A percentile compares a stretch with the other conserved stretches of the same genome.
Conservation (phyloP, 2,329 filamentous ascomycete species). For the Exophiala spinifera region DNA sequence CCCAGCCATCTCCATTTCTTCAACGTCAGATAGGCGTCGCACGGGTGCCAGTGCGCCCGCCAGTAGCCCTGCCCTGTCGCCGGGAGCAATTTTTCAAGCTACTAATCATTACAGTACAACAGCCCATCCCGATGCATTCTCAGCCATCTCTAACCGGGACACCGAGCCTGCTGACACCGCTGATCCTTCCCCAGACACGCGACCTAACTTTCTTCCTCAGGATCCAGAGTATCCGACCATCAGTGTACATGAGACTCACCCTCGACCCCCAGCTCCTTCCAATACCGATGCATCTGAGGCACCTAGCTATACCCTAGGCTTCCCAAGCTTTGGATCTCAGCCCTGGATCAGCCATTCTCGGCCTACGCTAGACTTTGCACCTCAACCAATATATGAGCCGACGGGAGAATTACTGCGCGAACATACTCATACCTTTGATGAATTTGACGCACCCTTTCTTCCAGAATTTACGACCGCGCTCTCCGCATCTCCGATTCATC, state of each 20-base stretch:
- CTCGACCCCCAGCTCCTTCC: conserved; percentile 16
- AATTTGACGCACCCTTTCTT: conserved; percentile 23
- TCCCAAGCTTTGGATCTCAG: conserved; percentile 23
- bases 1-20: conserved; percentile 26
- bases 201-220: conserved; percentile 15
- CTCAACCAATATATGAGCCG: conserved; percentile 26
- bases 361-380: conserved; percentile 21
- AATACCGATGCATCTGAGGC: conserved; percentile 18
- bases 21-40: conserved; percentile 13
- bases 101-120: conserved; percentile 20
- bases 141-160: conserved; percentile 14
- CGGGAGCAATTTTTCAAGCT: conserved; percentile 9
- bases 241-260: conserved; percentile 16
- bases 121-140: conserved; percentile 6
- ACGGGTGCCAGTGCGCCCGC: conserved; percentile 5
- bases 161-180: conserved; percentile 26
- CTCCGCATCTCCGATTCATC: conserved; percentile 13
- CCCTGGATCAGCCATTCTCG: conserved; percentile 19
- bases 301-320: conserved; percentile 22
- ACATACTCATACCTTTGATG: conserved; percentile 19
- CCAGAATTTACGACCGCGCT: conserved; percentile 9
- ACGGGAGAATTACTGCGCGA: conserved; percentile 24
- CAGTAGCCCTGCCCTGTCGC: neutral
- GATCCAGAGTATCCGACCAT: conserved; percentile 15
- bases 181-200: conserved; percentile 25